Conservation (phyloP, 2,329 filamentous ascomycete species). For the Ophiostoma quercus region DNA sequence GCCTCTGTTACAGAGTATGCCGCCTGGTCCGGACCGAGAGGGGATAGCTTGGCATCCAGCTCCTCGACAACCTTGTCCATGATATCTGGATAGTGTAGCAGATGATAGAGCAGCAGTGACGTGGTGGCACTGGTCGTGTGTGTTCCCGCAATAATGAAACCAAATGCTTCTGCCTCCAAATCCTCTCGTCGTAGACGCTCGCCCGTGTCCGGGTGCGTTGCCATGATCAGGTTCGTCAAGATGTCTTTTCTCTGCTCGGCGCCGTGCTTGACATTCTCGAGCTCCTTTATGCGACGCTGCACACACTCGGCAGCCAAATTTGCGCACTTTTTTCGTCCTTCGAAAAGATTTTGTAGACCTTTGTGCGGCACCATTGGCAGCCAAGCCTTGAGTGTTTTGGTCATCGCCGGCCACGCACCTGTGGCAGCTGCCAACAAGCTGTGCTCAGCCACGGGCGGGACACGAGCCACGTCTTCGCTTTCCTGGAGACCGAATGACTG, state of each 20-base stretch:
- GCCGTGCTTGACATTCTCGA: slow-evolving; percentile 13
- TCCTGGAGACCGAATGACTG: not conserved
- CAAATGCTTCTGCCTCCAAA: slow-evolving; percentile 36
- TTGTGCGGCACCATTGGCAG: slow-evolving; percentile 26
- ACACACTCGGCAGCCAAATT: slow-evolving; percentile 28
- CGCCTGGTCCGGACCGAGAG: not conserved
- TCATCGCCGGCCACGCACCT: slow-evolving; percentile 27
- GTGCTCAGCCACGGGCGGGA: slow-evolving; percentile 31
- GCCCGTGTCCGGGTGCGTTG: not conserved
- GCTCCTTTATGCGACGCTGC: slow-evolving; percentile 22
- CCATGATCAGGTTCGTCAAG: not conserved
- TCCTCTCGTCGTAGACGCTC: slow-evolving; percentile 31
- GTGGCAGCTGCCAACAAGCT: slow-evolving; percentile 33
- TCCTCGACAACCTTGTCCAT: not conserved
- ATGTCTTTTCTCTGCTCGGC: slow-evolving; percentile 27
- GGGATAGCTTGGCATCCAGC: not conserved
- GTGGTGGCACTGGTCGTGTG: slow-evolving; percentile 34
- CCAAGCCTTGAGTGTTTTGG: slow-evolving; percentile 16
- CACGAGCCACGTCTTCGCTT: not conserved
- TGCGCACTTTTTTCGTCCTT: slow-evolving; percentile 15
- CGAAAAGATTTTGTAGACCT: slow-evolving; percentile 21
- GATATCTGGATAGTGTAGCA: slow-evolving; percentile 31
- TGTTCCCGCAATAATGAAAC: slow-evolving; percentile 36
- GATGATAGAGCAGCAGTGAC: slow-evolving; percentile 33
- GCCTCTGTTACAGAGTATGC: not conserved